phyloP scores from a whole-genome alignment of 2,329 filamentous ascomycete species.

The Colletotrichum tamarilloi region DNA sequence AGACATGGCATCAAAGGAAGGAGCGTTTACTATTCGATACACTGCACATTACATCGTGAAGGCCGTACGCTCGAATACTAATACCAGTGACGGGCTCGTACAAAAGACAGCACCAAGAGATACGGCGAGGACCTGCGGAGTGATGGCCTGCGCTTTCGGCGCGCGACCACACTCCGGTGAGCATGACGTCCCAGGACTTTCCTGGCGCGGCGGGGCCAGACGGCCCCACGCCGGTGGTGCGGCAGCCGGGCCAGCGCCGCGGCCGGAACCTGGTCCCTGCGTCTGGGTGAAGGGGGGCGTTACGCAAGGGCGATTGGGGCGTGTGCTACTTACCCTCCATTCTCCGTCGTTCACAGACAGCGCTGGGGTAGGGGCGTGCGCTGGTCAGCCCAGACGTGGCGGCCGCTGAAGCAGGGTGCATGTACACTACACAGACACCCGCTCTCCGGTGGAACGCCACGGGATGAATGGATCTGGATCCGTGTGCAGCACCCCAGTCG shows the following conservation, averaged over 20 bases:
- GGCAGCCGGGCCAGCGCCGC: neutral
- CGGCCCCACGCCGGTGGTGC: neutral
- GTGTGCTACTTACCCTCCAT: neutral
- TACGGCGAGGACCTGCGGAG: neutral
- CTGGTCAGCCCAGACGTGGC: neutral
- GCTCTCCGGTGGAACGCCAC: neutral
- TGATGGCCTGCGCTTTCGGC: neutral
- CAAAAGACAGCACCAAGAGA: neutral
- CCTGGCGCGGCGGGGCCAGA: neutral
- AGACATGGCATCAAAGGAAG: neutral
- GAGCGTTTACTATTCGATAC: neutral
- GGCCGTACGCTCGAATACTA: neutral
- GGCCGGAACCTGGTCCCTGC: neutral
- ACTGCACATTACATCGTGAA: neutral
- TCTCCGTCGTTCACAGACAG: neutral
- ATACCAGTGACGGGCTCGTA: neutral
- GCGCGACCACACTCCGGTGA: neutral
- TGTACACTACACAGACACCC: neutral
- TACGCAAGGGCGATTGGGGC: neutral
- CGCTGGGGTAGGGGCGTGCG: neutral
- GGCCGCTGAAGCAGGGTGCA: neutral
- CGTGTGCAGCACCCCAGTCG: neutral
- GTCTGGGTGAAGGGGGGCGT: neutral
- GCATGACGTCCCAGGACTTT: neutral
- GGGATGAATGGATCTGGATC: neutral